These are phyloP conservation scores for Aechmea fasciata DNA, from an alignment of 176 grass and related monocot genomes.

Conservation along the genomic window DNA sequence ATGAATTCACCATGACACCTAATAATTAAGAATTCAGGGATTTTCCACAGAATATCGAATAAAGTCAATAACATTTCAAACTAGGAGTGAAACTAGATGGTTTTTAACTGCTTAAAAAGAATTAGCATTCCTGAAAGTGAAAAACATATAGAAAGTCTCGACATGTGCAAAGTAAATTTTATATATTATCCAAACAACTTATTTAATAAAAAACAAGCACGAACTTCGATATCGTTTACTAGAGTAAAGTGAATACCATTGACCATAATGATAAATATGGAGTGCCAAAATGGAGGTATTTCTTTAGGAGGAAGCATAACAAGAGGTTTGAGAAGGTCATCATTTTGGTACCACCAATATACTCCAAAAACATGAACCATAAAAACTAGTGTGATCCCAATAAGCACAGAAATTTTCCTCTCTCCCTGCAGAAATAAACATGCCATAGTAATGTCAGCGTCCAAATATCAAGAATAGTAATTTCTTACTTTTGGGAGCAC, in stretches of 20 bases:
- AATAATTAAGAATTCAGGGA: too few relatives aligned
- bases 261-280: conserved; percentile 95
- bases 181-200: too few relatives aligned
- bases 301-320: conserved; percentile 94
- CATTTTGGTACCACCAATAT: conserved; percentile 95
- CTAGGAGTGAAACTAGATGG: not conserved
- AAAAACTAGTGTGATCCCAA: conserved; percentile 76
- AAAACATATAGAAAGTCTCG: too few relatives aligned
- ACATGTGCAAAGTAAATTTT: too few relatives aligned
- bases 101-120: too few relatives aligned
- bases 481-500: too few relatives aligned
- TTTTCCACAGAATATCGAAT: not conserved
- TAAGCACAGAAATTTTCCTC: conserved; percentile 64
- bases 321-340: conserved; percentile 75
- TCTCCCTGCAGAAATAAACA: conserved; percentile 54
- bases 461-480: not conserved
- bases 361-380: conserved; percentile 80
- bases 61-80: not conserved
- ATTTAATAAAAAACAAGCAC: not conserved
- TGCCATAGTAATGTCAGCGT: not conserved
- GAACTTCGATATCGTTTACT: conserved; percentile 16
- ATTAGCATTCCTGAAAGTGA: too few relatives aligned
- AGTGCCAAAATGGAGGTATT: conserved; percentile 98
- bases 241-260: conserved; percentile 52
- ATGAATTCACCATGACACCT: too few relatives aligned